Evolutionary conservation across 371 early-diverging fungal species (phyloP).

Genomic region (Phascolomyces articulosus): DNA sequence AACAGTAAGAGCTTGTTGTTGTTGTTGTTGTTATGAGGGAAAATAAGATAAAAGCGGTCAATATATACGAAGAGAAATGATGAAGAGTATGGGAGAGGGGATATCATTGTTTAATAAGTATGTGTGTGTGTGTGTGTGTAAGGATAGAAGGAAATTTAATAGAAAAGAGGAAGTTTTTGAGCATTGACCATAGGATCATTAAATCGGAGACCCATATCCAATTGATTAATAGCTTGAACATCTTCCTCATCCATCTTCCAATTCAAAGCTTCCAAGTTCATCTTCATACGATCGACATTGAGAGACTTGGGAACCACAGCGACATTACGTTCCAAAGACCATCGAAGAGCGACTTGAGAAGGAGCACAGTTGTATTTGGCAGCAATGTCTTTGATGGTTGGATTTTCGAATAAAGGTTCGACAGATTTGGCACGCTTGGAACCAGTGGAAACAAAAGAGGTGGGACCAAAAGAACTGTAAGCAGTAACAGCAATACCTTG

Average conservation of each 20-base stretch:
- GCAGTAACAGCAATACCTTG: slow-evolving; percentile 57
- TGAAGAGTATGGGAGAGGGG: too few relatives aligned
- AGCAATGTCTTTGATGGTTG: slow-evolving; percentile 44
- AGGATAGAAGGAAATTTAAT: too few relatives aligned
- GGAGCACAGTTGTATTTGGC: slow-evolving; percentile 34
- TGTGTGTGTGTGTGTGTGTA: too few relatives aligned
- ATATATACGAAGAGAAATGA: too few relatives aligned
- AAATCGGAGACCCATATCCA: slow-evolving; percentile 33
- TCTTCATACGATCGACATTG: slow-evolving; percentile 51
- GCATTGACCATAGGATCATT: slow-evolving; percentile 19
- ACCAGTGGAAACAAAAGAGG: slow-evolving; percentile 53
- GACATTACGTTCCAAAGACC: slow-evolving; percentile 58
- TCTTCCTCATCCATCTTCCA: slow-evolving; percentile 38
- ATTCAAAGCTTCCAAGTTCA: slow-evolving; percentile 34
- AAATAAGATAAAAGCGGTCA: too few relatives aligned
- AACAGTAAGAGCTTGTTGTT: too few relatives aligned
- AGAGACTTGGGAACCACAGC: slow-evolving; percentile 74
- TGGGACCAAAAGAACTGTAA: slow-evolving; percentile 65
- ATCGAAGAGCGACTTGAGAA: slow-evolving; percentile 60
- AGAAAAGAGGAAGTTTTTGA: slow-evolving; percentile 27
- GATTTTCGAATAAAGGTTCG: slow-evolving; percentile 34
- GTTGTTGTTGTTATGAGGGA: too few relatives aligned
- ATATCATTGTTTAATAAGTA: too few relatives aligned
- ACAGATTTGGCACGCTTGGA: slow-evolving; percentile 29
- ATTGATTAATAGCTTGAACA: slow-evolving; percentile 27